These are phyloP conservation scores for Alternaria arborescens DNA, from an alignment of 2,329 filamentous ascomycete species.

Conservation along the genomic window DNA sequence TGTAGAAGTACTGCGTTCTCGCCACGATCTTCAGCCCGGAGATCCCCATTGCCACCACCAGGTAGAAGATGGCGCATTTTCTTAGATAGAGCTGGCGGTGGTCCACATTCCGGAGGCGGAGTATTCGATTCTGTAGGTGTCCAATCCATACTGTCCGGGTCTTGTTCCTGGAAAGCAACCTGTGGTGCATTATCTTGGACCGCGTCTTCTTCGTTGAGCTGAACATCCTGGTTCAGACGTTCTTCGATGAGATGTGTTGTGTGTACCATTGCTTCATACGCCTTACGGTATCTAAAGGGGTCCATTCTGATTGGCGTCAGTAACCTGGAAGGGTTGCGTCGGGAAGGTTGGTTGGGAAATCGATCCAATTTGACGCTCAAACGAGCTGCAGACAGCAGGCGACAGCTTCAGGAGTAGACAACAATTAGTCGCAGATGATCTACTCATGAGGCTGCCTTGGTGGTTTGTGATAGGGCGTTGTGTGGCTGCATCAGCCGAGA, in stretches of 20 bases:
- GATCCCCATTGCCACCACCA: slow-evolving; percentile 35
- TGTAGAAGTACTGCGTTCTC: slow-evolving; percentile 44
- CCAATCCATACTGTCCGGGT: slow-evolving; percentile 52
- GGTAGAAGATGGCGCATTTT: slow-evolving; percentile 45
- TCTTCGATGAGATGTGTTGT: slow-evolving; percentile 45
- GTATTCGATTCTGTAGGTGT: slow-evolving; percentile 43
- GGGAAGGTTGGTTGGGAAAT: background rate
- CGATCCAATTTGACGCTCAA: background rate
- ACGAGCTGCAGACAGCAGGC: slow-evolving; percentile 11
- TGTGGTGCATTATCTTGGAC: slow-evolving; percentile 19
- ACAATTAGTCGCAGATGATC: slow-evolving; percentile 9
- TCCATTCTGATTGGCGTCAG: slow-evolving; percentile 44
- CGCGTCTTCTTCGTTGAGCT: slow-evolving; percentile 11
- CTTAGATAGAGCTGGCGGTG: slow-evolving; percentile 38
- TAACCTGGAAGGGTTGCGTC: slow-evolving; percentile 15
- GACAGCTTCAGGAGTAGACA: slow-evolving; percentile 1
- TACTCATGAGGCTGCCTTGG: slow-evolving; percentile 17
- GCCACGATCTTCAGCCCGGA: slow-evolving; percentile 29
- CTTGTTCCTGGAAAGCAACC: slow-evolving; percentile 35
- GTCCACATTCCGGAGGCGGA: slow-evolving; percentile 41
- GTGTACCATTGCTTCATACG: slow-evolving; percentile 50
- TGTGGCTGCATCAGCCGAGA: background rate
- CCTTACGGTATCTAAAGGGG: slow-evolving; percentile 48
- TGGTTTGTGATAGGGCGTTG: slow-evolving; percentile 15
- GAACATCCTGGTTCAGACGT: slow-evolving; percentile 35